phyloP scores from a whole-genome alignment of 495 filamentous ascomycete genomes.

The Penicillium salamii region DNA sequence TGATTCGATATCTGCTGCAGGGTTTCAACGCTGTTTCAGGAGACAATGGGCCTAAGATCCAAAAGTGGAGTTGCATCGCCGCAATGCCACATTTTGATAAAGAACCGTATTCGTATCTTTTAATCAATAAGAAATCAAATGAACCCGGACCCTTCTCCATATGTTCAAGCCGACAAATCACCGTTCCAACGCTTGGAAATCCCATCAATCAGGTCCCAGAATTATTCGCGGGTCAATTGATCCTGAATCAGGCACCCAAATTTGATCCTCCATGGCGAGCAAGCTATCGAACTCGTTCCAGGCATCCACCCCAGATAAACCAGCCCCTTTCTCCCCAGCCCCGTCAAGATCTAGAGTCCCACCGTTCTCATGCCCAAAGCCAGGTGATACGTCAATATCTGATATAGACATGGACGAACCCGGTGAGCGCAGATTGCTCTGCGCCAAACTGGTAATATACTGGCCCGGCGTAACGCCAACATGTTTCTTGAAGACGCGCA shows the following conservation, averaged over 20 bases:
- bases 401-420: slow-evolving; percentile 6
- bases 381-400: slow-evolving; percentile 10
- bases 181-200: background rate
- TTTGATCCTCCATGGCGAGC: slow-evolving; percentile 30
- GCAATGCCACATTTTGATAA: background rate
- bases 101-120: background rate
- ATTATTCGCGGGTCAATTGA: slow-evolving; percentile 20
- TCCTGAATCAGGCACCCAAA: slow-evolving; percentile 6
- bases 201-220: background rate
- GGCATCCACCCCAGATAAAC: slow-evolving; percentile 5
- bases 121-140: background rate
- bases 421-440: slow-evolving; percentile 3
- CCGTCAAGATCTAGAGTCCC: slow-evolving; percentile 12
- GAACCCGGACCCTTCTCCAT: too few relatives aligned
- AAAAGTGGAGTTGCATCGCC: slow-evolving; percentile 6
- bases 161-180: too few relatives aligned
- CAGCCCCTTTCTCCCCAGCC: slow-evolving; percentile 5
- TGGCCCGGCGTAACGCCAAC: slow-evolving; percentile 61
- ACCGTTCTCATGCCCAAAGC: background rate
- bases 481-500: slow-evolving; percentile 58
- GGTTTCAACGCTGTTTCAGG: slow-evolving; percentile 5
- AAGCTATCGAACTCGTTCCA: slow-evolving; percentile 43
- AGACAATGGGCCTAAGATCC: background rate
- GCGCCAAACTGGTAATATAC: slow-evolving; percentile 32
- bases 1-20: too few relatives aligned